These are phyloP conservation scores for Trametopsis cervina DNA, from an alignment of 768 basidiomycete genomes.

Conservation along the genomic window DNA sequence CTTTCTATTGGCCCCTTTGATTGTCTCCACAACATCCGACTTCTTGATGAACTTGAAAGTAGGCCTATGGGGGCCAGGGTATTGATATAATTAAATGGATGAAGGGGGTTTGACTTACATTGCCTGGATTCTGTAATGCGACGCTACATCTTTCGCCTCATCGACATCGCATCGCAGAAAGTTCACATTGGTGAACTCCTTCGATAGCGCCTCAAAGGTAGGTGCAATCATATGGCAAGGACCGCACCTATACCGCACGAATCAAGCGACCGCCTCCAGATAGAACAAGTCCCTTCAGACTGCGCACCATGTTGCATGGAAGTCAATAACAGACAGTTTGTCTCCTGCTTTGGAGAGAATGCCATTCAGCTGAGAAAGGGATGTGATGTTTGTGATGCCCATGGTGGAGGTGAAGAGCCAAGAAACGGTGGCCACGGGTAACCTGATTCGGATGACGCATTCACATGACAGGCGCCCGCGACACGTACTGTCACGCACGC, in stretches of 20 bases:
- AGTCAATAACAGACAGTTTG: constrained; percentile 77
- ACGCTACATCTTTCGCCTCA: constrained; percentile 59
- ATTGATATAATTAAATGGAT: not conserved
- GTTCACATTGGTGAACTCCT: constrained; percentile 61
- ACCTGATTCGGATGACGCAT: too few relatives aligned
- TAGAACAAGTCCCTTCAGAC: not conserved
- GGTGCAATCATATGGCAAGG: constrained; percentile 85
- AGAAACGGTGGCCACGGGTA: constrained; percentile 1
- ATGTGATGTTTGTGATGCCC: constrained; percentile 57
- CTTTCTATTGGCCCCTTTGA: constrained; percentile 66
- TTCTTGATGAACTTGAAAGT: constrained; percentile 78
- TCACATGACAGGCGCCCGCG: constrained; percentile 3
- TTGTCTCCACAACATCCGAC: constrained; percentile 56
- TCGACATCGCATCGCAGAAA: constrained; percentile 85
- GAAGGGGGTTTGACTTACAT: constrained; percentile 43
- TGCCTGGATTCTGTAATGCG: constrained; percentile 54
- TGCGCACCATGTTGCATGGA: constrained; percentile 76
- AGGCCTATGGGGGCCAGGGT: constrained; percentile 43
- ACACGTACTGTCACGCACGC: not conserved
- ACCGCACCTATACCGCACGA: constrained; percentile 54
- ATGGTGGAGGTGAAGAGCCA: constrained; percentile 23
- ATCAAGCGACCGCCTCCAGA: constrained; percentile 8
- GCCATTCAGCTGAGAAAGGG: constrained; percentile 51
- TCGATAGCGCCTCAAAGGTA: constrained; percentile 60
- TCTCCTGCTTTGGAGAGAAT: constrained; percentile 51